Conservation (phyloP, 78 protist species). For the Tieghemostelium lacteum region DNA sequence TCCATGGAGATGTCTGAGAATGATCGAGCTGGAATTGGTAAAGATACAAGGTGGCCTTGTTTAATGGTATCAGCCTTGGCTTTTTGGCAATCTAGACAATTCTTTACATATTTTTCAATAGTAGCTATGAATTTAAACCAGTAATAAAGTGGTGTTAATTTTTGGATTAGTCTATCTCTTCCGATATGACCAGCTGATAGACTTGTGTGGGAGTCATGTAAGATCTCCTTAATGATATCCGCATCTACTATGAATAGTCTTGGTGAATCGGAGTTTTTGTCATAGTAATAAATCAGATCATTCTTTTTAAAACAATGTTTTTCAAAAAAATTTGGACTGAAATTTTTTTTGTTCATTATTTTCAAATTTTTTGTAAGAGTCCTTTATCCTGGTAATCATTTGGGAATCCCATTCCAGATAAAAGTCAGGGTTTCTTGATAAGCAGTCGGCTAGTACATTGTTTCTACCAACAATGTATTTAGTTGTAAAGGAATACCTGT, state of each 20-base stretch:
- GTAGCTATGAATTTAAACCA: no score
- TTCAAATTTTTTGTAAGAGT: no score
- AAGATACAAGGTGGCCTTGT: neutral
- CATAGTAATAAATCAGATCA: neutral
- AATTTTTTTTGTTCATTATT: no score
- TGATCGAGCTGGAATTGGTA: slow-evolving; percentile 1
- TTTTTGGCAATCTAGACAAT: slow-evolving; percentile 15
- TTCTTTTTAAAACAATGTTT: no score
- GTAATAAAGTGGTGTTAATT: no score
- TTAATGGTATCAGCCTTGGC: neutral
- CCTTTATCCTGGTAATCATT: no score
- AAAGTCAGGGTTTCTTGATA: neutral
- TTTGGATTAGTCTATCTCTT: neutral
- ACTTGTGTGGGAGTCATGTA: neutral
- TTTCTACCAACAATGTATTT: neutral
- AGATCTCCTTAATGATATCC: neutral
- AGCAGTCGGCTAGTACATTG: neutral
- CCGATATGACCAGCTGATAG: slow-evolving; percentile 8
- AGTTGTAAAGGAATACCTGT: neutral
- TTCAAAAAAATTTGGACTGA: no score
- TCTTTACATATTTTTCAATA: neutral
- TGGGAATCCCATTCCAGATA: neutral
- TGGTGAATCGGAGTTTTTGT: neutral
- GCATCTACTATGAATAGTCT: slow-evolving; percentile 6
- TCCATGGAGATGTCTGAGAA: slow-evolving; percentile 37